Base-by-base conservation (phyloP, 2,329 filamentous ascomycete genomes). In the Elsinoe necatrix region DNA sequence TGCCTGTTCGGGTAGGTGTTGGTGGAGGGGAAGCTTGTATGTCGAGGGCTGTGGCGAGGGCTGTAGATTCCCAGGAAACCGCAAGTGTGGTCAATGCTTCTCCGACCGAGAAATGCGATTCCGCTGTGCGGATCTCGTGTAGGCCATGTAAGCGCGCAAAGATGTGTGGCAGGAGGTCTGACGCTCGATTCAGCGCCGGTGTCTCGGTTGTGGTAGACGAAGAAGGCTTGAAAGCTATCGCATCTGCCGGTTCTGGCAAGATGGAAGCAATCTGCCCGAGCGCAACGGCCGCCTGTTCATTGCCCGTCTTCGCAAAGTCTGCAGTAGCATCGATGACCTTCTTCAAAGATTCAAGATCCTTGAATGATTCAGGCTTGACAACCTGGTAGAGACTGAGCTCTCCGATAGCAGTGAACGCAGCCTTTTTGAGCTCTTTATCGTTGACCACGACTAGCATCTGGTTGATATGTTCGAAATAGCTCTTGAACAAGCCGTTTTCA, bases 41-140 rank as follows among this genome's bases (percentile, higher is more conserved):
- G 62, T 96, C 89, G 48, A 92, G 75, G 45, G 83, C 82, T 1
- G 91, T 79, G 57, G 84, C 81, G 14, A 96, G 77, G 20, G 86
- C 85, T 60, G 87, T 84, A 0, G 92, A 95, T 31, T 87, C 80
- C 91, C 92, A 97, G 37, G 91, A 85, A 35, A 80, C 82, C 35
- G 88, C 80, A 5, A 86, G 81, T 47, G 87, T 87, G 47, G 87
- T 86, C 55, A 97, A 79, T 11, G 93, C 89, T 68, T 95, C 91
- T 12, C 93, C 93, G 25, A 95, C 83, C 0, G 89, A 82, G 67
- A 98, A 96, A 60, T 96, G 92, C 1, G 91, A 80, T 68, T 97
- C 92, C 0, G 87, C 82, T 63, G 90, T 86, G 63, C 88, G 88
- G 42, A 93, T 82, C 66, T 95, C 90, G 63, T 95, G 86, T 2